Percentiles rank a stretch among this genome's conserved stretches.
These are phyloP conservation scores for Peronospora belbahrii DNA, from an alignment of 352 stramenopile genomes.

Conservation along the genomic window DNA sequence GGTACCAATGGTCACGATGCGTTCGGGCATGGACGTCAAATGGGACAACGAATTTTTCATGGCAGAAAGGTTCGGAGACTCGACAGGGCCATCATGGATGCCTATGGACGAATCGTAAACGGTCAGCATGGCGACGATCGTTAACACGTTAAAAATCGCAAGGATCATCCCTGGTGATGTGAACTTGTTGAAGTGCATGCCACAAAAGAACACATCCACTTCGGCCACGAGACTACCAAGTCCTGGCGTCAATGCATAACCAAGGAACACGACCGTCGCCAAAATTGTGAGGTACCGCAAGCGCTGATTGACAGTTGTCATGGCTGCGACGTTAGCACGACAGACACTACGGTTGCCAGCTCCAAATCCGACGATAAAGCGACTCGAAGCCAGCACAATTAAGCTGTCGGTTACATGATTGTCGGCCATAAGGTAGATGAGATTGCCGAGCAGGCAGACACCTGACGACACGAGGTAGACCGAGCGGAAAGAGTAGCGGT, in stretches of 20 bases:
- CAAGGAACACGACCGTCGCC: slow-evolving; percentile 66
- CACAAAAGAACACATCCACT: slow-evolving; percentile 44
- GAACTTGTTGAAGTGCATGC: slow-evolving; percentile 72
- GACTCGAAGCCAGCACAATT: slow-evolving; percentile 40
- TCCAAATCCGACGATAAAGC: slow-evolving; percentile 73
- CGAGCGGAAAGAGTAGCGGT: slow-evolving; percentile 70
- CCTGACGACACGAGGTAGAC: slow-evolving; percentile 73
- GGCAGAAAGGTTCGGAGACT: slow-evolving; percentile 32
- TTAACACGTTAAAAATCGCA: slow-evolving; percentile 49
- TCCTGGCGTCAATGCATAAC: slow-evolving; percentile 64
- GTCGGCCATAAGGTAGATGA: slow-evolving; percentile 68
- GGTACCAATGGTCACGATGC: slow-evolving; percentile 64
- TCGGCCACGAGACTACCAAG: slow-evolving; percentile 61
- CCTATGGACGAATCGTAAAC: slow-evolving; percentile 45
- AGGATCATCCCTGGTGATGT: slow-evolving; percentile 61
- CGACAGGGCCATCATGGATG: slow-evolving; percentile 49
- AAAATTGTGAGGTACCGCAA: slow-evolving; percentile 71
- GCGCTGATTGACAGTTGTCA: slow-evolving; percentile 66
- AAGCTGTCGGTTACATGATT: slow-evolving; percentile 49
- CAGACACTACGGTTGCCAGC: slow-evolving; percentile 75
- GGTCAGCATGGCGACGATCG: slow-evolving; percentile 58
- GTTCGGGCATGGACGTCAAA: slow-evolving; percentile 45
- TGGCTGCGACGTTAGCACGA: slow-evolving; percentile 56
- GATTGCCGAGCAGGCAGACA: slow-evolving; percentile 67
- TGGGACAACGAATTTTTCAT: slow-evolving; percentile 44